These are phyloP conservation scores for Metahyphopichia silvanorum DNA, from an alignment of 805 yeast species.

Conservation along the genomic window DNA sequence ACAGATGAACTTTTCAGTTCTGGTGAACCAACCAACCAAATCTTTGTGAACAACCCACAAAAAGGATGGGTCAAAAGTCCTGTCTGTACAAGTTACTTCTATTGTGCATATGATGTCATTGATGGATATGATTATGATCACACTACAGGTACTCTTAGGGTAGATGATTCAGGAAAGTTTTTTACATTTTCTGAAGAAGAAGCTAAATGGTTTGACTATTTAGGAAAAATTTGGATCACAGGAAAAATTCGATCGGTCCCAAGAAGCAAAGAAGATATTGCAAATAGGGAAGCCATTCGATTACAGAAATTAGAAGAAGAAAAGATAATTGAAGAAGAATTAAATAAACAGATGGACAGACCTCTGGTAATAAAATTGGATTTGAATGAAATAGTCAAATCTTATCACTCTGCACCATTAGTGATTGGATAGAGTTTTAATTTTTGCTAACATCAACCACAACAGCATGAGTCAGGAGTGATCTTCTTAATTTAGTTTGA, in stretches of 20 bases:
- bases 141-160: conserved; percentile 6
- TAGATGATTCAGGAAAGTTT: conserved; percentile 18
- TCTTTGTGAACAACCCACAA: conserved; percentile 29
- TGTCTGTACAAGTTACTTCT: conserved; percentile 32
- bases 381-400: too few relatives aligned
- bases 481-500: conserved; percentile 13
- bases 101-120: conserved; percentile 36
- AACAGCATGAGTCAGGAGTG: conserved; percentile 23
- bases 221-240: conserved; percentile 36
- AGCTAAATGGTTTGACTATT: conserved; percentile 18
- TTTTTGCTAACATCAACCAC: conserved; percentile 9
- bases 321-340: neutral
- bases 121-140: conserved; percentile 11
- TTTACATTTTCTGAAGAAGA: conserved; percentile 17
- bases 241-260: conserved; percentile 8
- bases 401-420: too few relatives aligned
- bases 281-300: too few relatives aligned
- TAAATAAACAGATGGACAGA: neutral
- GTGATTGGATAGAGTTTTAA: too few relatives aligned
- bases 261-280: neutral
- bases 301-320: neutral
- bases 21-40: conserved; percentile 10
- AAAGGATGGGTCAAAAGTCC: conserved; percentile 41
- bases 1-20: conserved; percentile 24
- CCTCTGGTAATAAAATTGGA: neutral